phyloP scores from a whole-genome alignment of 495 filamentous ascomycete species.

The Elaphomyces granulatus region DNA sequence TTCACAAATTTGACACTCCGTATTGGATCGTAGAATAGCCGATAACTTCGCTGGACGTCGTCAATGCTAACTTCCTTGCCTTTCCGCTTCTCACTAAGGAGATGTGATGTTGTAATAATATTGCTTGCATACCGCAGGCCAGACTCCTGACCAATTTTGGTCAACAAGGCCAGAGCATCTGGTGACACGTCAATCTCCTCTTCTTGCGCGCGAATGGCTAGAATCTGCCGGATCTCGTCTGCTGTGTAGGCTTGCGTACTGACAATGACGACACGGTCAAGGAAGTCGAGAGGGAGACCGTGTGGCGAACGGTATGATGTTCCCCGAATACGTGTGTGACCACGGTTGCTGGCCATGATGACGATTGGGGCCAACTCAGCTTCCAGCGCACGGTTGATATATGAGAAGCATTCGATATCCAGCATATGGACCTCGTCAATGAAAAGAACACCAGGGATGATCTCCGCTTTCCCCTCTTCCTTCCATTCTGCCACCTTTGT shows the following conservation, averaged over 20 bases:
- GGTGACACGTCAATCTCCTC: slow-evolving; percentile 86
- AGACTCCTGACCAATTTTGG: slow-evolving; percentile 88
- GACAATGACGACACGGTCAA: slow-evolving; percentile 92
- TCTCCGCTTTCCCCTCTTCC: slow-evolving; percentile 96
- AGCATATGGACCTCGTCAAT: slow-evolving; percentile 99
- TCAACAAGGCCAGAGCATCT: slow-evolving; percentile 79
- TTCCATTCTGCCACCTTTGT: slow-evolving; percentile 98
- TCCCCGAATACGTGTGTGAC: slow-evolving; percentile 80
- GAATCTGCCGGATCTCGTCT: slow-evolving; percentile 81
- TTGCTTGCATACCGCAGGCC: slow-evolving; percentile 90
- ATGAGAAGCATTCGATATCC: slow-evolving; percentile 97
- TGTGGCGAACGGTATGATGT: slow-evolving; percentile 87
- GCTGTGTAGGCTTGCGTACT: slow-evolving; percentile 78
- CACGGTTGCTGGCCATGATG: slow-evolving; percentile 99
- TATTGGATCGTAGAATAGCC: slow-evolving; percentile 78
- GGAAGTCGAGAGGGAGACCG: slow-evolving; percentile 87
- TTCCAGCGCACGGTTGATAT: slow-evolving; percentile 93
- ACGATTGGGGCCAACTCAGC: slow-evolving; percentile 90
- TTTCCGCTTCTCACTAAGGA: slow-evolving; percentile 67
- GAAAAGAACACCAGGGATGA: slow-evolving; percentile 93
- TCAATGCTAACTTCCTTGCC: slow-evolving; percentile 65
- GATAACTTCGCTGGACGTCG: slow-evolving; percentile 87
- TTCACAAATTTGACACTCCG: slow-evolving; percentile 81
- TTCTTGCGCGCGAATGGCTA: slow-evolving; percentile 81
- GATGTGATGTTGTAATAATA: slow-evolving; percentile 82